phyloP scores from a whole-genome alignment of 1,139 yeast species.

The Candida gigantensis region DNA sequence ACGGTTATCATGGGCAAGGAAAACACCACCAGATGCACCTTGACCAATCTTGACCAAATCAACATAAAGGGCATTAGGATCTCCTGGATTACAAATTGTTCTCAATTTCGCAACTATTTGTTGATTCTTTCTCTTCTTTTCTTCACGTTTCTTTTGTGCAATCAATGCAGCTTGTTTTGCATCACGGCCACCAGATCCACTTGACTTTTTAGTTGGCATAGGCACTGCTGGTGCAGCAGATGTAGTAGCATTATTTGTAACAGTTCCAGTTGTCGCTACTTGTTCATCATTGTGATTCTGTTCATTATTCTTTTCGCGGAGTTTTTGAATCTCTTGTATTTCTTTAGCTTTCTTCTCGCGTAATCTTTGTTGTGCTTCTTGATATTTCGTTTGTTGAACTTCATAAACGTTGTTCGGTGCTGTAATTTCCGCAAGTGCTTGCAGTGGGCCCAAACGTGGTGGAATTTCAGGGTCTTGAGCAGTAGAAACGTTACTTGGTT shows the following conservation, averaged over 20 bases:
- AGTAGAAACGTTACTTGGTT: slow-evolving; percentile 2
- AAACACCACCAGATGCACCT: slow-evolving; percentile 98
- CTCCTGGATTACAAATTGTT: slow-evolving; percentile 81
- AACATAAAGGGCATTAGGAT: slow-evolving; percentile 74
- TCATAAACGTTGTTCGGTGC: slow-evolving; percentile 11
- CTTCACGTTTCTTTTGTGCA: slow-evolving; percentile 74
- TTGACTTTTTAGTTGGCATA: slow-evolving; percentile 16
- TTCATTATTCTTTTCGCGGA: slow-evolving; percentile 14
- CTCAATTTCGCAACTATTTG: slow-evolving; percentile 70
- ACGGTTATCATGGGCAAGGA: slow-evolving; percentile 72
- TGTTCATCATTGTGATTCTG: slow-evolving; percentile 1
- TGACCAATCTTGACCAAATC: slow-evolving; percentile 87
- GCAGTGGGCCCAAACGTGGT: slow-evolving; percentile 14
- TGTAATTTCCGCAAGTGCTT: slow-evolving; percentile 17
- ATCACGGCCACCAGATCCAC: slow-evolving; percentile 45
- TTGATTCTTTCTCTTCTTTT: slow-evolving; percentile 65
- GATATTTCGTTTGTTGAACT: slow-evolving; percentile 13
- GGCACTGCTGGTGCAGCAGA: slow-evolving; percentile 5
- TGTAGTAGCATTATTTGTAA: not conserved
- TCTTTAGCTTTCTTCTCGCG: slow-evolving; percentile 14
- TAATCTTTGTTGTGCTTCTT: slow-evolving; percentile 15
- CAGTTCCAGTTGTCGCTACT: no score
- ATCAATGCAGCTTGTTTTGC: slow-evolving; percentile 57
- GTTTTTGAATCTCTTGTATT: slow-evolving; percentile 9
- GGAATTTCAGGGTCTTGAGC: slow-evolving; percentile 14